Evolutionary conservation across 179 eudicot genomes (phyloP), one percentile per base, ranked within the genome.

Genomic region (Amaranthus tricolor): DNA sequence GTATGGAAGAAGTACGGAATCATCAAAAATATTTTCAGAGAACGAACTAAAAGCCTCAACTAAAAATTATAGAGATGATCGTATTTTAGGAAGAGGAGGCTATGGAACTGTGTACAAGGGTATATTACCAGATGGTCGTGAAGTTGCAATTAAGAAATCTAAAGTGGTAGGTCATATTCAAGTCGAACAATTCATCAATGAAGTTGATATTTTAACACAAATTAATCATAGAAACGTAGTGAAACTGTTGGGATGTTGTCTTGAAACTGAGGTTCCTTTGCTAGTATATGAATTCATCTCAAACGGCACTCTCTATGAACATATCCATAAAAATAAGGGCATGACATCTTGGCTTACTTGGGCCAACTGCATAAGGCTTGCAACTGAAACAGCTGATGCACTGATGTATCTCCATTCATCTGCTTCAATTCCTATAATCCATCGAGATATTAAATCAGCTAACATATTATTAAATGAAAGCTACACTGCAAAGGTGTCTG

Each of bases 231-330:
- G 72, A 0, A 68, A 68, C 52, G 72, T 68, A 0, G 72, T 68
- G 14, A 68, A 68, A 68, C 72, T 68, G 12, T 31, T 68, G 14
- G 72, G 72, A 24, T 68, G 72, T 53, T 68, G 72, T 31, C 72
- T 68, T 15, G 72, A 68, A 2, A 53, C 60, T 0, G 72, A 68
- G 19, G 72, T 68, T 53, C 72, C 72, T 14, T 15, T 68, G 17
- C 72, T 68, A 6, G 72, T 68, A 3, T 68, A 68, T 16, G 72
- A 68, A 8, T 53, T 24, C 0, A 9, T 68, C 19, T 68, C 72
- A 0, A 68, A 53, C 8, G 48, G 60, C 0, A 68, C 72, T 15
- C 72, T 68, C 21, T 51, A 7, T 5, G 72, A 68, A 0, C 72
- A 68, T 21, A 53, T 68, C 10, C 72, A 21, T 13, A 15, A 13